A percentile compares a stretch with the other conserved stretches of the same genome.
These are phyloP conservation scores for Pezicula rhizophila DNA, from an alignment of 2,329 filamentous ascomycete genomes.

Conservation along the genomic window DNA sequence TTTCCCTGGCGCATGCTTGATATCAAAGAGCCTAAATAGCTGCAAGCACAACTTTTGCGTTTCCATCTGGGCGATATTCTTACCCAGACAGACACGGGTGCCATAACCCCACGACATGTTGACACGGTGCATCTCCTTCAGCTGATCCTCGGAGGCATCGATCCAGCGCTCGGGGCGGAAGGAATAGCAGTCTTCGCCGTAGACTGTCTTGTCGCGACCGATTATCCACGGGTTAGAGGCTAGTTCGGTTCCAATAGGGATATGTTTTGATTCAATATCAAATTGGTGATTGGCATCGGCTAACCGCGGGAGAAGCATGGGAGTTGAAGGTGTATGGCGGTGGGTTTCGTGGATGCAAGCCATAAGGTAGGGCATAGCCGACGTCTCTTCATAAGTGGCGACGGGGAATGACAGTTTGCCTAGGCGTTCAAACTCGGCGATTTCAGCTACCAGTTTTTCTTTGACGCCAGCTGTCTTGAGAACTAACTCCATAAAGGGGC, in stretches of 20 bases:
- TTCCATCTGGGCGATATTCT: background rate
- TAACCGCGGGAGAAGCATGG: background rate
- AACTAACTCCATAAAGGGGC: conserved; percentile 45
- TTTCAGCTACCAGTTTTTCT: background rate
- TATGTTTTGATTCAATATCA: too few relatives aligned
- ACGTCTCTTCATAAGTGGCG: background rate
- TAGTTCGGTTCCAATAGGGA: conserved; percentile 24
- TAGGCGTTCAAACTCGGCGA: background rate
- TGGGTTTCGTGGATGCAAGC: background rate
- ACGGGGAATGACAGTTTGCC: background rate
- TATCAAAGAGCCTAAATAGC: background rate
- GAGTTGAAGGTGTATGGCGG: background rate
- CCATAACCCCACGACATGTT: background rate
- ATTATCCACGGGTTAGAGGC: conserved; percentile 33
- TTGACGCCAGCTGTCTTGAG: background rate
- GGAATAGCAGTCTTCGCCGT: conserved; percentile 28
- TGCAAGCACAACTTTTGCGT: background rate
- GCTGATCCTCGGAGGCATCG: conserved; percentile 11
- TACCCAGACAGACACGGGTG: background rate
- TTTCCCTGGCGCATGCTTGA: background rate
- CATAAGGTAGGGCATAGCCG: background rate
- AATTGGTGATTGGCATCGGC: background rate
- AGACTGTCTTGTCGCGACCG: conserved; percentile 28
- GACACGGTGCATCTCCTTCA: conserved; percentile 1
- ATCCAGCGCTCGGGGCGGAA: conserved; percentile 40